These are phyloP conservation scores for Martensiomyces pterosporus DNA, from an alignment of 192 early-diverging fungal species.

Conservation along the genomic window DNA sequence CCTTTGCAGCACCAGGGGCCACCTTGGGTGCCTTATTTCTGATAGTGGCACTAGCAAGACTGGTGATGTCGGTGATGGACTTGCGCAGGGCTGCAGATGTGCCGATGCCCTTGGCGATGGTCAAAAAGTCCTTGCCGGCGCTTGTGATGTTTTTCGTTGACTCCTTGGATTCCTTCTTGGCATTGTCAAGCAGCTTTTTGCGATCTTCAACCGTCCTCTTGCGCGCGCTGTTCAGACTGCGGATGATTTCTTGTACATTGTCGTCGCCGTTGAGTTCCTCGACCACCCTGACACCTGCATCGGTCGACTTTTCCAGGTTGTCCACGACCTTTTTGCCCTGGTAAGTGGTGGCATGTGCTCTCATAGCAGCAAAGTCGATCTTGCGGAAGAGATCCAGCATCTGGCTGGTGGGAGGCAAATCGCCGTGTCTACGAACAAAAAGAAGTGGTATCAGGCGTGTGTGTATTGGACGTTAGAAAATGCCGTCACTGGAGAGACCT, in stretches of 20 bases:
- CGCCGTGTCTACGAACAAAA: too few species aligned
- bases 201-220: slow-evolving; percentile 34
- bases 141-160: slow-evolving; percentile 10
- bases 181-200: slow-evolving; percentile 29
- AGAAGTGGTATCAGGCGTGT: too few species aligned
- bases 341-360: slow-evolving; percentile 33
- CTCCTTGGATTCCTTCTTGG: slow-evolving; percentile 17
- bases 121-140: slow-evolving; percentile 37
- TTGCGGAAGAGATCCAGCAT: slow-evolving; percentile 14
- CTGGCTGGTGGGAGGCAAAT: slow-evolving; percentile 25
- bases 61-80: slow-evolving; percentile 20
- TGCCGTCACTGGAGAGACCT: too few species aligned
- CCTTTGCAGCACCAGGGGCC: neutral
- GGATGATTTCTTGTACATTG: slow-evolving; percentile 21
- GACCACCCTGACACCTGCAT: slow-evolving; percentile 18
- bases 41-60: slow-evolving; percentile 22
- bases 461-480: too few species aligned
- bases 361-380: slow-evolving; percentile 32
- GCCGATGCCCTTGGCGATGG: slow-evolving; percentile 25
- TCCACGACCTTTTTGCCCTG: slow-evolving; percentile 42
- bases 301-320: slow-evolving; percentile 26
- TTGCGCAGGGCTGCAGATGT: slow-evolving; percentile 38
- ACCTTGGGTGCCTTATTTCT: slow-evolving; percentile 14
- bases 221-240: slow-evolving; percentile 26
- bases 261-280: slow-evolving; percentile 44